A percentile compares a stretch with the other conserved stretches of the same genome.
These are phyloP conservation scores for Lactifluus piperatus DNA, from an alignment of 768 basidiomycete species.

Conservation along the genomic window DNA sequence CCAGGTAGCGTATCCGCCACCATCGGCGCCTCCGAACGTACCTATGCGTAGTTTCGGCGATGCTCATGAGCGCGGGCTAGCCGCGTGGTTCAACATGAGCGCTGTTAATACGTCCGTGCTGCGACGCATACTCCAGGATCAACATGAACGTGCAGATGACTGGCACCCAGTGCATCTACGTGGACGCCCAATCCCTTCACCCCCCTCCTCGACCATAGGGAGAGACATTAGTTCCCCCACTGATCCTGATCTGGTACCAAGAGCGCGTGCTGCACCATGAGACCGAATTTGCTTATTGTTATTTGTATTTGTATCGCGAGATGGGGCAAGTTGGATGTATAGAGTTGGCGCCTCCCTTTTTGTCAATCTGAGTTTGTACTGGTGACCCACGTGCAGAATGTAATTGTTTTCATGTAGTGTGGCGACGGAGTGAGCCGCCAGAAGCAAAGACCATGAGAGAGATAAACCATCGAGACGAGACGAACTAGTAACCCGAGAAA, in stretches of 20 bases:
- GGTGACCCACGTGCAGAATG: constrained; percentile 6
- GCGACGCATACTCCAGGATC: constrained; percentile 5
- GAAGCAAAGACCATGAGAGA: neutral
- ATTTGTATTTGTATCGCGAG: neutral
- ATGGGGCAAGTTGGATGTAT: neutral
- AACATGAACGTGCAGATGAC: constrained; percentile 4
- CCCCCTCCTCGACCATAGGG: neutral
- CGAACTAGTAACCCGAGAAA: neutral
- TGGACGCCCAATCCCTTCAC: neutral
- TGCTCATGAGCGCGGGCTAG: constrained; percentile 7
- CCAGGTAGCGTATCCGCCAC: constrained; percentile 14
- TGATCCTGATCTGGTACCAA: no score
- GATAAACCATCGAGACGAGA: neutral
- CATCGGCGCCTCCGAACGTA: constrained; percentile 10
- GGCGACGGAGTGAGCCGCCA: neutral
- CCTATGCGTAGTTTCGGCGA: constrained; percentile 18
- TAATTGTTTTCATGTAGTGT: constrained; percentile 8
- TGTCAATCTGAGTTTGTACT: constrained; percentile 17
- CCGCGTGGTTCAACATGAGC: constrained; percentile 18
- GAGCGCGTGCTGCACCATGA: neutral
- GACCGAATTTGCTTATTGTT: constrained; percentile 13
- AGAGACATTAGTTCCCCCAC: neutral
- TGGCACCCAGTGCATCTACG: constrained; percentile 10
- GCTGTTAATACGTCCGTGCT: constrained; percentile 16
- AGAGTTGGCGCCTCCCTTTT: constrained; percentile 11